A percentile compares a stretch with the other conserved stretches of the same genome.
phyloP scores from a whole-genome alignment of 108 stramenopile genomes.

The Skeletonema potamos region DNA sequence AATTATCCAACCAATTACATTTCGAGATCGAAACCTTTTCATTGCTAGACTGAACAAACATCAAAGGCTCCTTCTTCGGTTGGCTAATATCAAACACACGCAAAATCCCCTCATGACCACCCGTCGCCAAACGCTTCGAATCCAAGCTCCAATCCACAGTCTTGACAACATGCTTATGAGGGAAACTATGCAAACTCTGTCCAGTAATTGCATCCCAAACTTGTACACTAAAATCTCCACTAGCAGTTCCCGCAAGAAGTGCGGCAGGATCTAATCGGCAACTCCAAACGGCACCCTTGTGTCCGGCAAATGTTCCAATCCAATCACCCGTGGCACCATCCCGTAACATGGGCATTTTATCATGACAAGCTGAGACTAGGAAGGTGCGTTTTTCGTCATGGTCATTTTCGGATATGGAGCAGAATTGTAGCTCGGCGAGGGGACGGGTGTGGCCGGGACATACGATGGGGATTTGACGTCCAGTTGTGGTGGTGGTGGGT shows the following conservation, averaged over 20 bases:
- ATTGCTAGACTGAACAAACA: constrained; percentile 32
- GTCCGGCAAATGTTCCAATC: constrained; percentile 98
- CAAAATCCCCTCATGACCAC: constrained; percentile 92
- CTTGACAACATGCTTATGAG: constrained; percentile 97
- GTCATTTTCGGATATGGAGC: constrained; percentile 40
- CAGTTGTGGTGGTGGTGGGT: constrained; percentile 19
- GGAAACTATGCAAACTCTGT: constrained; percentile 61
- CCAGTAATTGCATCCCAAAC: constrained; percentile 94
- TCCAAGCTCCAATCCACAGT: constrained; percentile 89
- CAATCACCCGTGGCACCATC: constrained; percentile 96
- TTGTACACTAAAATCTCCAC: constrained; percentile 83
- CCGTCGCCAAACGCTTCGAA: constrained; percentile 81
- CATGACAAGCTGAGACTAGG: constrained; percentile 84
- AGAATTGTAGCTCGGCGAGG: constrained; percentile 87
- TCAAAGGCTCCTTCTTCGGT: constrained; percentile 21
- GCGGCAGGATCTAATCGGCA: constrained; percentile 85
- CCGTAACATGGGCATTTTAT: constrained; percentile 94
- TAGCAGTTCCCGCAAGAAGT: constrained; percentile 85
- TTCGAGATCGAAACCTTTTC: constrained; percentile 70
- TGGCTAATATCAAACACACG: constrained; percentile 79
- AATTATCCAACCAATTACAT: constrained; percentile 58
- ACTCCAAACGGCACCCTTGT: constrained; percentile 99
- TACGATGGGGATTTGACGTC: constrained; percentile 88
- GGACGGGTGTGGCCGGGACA: constrained; percentile 95
- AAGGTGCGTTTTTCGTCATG: constrained; percentile 42